Conservation (phyloP, 2,329 filamentous ascomycete species). For the Alternaria sp. region DNA sequence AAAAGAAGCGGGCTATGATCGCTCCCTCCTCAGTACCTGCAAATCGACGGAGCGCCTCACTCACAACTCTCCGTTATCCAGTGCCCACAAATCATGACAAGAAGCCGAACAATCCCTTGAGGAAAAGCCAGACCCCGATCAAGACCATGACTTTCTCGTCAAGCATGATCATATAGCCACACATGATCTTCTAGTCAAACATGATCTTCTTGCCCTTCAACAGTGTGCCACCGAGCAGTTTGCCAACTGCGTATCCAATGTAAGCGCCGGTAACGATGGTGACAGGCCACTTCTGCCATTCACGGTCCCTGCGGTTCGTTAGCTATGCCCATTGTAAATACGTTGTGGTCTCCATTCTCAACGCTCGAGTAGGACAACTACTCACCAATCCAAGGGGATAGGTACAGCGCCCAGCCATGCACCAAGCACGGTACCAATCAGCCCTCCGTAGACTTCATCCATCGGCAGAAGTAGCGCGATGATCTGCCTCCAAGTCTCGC, state of each 20-base stretch:
- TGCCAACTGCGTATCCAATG: constrained; percentile 75
- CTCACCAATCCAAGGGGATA: constrained; percentile 89
- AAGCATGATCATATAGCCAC: not conserved
- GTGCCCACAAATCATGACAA: not conserved
- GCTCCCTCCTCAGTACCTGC: not conserved
- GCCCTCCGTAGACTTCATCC: constrained; percentile 83
- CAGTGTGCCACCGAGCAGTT: constrained; percentile 62
- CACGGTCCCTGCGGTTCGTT: constrained; percentile 71
- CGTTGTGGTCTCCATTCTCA: not conserved
- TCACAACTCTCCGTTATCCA: not conserved
- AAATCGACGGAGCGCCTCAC: not conserved
- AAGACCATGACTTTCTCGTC: not conserved
- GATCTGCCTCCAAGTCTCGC: constrained; percentile 70
- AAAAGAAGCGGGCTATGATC: not conserved
- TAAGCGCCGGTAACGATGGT: constrained; percentile 88
- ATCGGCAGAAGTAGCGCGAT: constrained; percentile 73
- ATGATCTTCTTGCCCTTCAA: constrained; percentile 55
- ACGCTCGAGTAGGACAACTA: constrained; percentile 2
- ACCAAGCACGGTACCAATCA: constrained; percentile 78
- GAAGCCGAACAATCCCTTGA: not conserved
- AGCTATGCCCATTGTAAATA: not conserved
- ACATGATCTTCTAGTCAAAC: constrained; percentile 43
- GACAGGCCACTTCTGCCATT: constrained; percentile 98
- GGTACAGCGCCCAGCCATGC: constrained; percentile 94
- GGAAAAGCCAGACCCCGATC: not conserved